Percentiles rank a stretch among this genome's conserved stretches.
These are phyloP conservation scores for Metrosideros polymorpha DNA, from an alignment of 441 rosid species.

Conservation along the genomic window DNA sequence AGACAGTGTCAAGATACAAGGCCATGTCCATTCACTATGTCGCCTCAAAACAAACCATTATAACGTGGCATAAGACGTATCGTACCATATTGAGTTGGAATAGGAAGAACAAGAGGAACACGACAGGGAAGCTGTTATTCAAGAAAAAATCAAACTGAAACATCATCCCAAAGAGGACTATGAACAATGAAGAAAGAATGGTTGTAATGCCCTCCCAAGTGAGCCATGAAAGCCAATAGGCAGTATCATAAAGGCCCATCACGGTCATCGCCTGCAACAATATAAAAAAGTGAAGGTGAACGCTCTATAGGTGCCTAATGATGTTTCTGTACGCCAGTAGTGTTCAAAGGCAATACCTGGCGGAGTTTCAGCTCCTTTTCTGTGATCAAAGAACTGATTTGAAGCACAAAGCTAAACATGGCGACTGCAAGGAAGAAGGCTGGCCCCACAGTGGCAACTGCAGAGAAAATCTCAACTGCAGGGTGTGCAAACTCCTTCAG, in stretches of 20 bases:
- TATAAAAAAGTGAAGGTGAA: not conserved
- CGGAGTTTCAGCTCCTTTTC: constrained; percentile 99
- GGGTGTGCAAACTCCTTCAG: constrained; percentile 80
- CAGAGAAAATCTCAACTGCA: constrained; percentile 20
- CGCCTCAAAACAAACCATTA: not conserved
- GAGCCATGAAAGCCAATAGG: constrained; percentile 95
- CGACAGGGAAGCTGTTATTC: constrained; percentile 60
- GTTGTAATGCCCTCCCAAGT: constrained; percentile 70
- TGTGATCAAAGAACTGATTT: constrained; percentile 53
- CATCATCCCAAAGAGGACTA: constrained; percentile 82
- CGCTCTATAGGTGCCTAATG: not conserved
- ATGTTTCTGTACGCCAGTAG: not conserved
- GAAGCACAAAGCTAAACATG: constrained; percentile 86
- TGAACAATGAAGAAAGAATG: constrained; percentile 59
- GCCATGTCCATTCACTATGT: not conserved
- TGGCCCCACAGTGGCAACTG: constrained; percentile 43
- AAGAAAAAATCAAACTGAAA: constrained; percentile 79
- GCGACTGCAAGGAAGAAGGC: constrained; percentile 81
- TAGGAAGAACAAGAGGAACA: constrained; percentile 67
- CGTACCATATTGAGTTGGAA: constrained; percentile 86
- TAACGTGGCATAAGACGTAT: not conserved
- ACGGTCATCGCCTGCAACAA: constrained; percentile 67
- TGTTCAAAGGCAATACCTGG: constrained; percentile 38
- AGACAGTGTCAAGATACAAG: not conserved
- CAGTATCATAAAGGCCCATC: constrained; percentile 85